Evolutionary conservation across 257 asterid species (phyloP), one percentile per base, ranked within the genome.

Genomic region (Ehretia macrophylla): DNA sequence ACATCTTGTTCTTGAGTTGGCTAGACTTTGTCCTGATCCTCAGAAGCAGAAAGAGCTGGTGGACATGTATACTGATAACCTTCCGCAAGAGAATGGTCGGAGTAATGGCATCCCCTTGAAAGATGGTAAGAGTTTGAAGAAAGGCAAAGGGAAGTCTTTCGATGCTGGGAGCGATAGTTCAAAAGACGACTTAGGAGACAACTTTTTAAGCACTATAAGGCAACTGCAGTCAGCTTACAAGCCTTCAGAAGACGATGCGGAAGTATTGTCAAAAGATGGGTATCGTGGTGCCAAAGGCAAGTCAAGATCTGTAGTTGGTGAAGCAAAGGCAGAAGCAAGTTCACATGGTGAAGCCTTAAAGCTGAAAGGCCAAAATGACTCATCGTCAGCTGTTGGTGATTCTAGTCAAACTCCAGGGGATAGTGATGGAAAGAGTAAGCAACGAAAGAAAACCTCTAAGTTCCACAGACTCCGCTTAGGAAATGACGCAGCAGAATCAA

Each of bases 191-290:
- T 45, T 83, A 68, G 84, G 87, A 14, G 88, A 83, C 63, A 76
- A 67, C 61, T 68, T 84, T 20, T 49, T 93, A 35, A 80, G 71
- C 68, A 75, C 79, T 23, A 88, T 78, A 17, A 80, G 77, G 68
- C 79, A 83, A 65, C 72, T 86, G 37, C 97, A 93, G 72, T 78
- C 86, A 16, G 77, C 77, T 68, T 71, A 70, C 70, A 78, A 60
- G 64, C 70, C 69, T 50, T 40, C 86, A 8, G 96, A 81, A 61
- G 90, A 77, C 50, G 83, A 77, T 53, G 83, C 76, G 0, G 94
- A 87, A 71, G 95, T 89, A 55, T 67, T 93, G 75, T 78, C 88
- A 0, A 93, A 76, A 79, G 99, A 83, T 73, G 99, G 96, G 47
- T 89, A 93, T 66, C 89, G 96, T 18, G 54, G 72, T 68, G 65